Evolutionary conservation across 805 yeast genomes (phyloP), one percentile per base, ranked within the genome.

Genomic region (Yamadazyma olivae): DNA sequence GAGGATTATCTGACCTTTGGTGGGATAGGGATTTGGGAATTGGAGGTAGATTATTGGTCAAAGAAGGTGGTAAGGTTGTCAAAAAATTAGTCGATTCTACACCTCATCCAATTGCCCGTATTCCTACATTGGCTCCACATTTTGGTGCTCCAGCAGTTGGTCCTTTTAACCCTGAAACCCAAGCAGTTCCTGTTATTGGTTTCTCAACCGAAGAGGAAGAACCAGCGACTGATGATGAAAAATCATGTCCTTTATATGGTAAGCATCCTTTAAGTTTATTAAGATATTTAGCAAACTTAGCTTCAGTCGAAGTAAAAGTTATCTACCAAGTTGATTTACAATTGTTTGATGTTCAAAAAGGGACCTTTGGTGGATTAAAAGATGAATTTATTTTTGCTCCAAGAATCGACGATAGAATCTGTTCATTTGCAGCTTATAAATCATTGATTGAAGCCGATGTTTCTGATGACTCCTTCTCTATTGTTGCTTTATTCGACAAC

Each of bases 341-440:
- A 53, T 61, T 87, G 39, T 88, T 74, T 54, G 95, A 87, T 54
- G 81, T 83, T 19, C 95, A 87, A 62, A 81, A 77, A 50, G 93
- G 93, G 33, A 59, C 77, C 9, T 61, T 82, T 43, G 95, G 93
- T 40, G 95, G 96, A 4, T 64, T 88, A 44, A 76, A 77, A 47
- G 70, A 76, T 44, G 95, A 87, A 13, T 44, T 44, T 58, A 56
- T 87, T 37, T 83, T 75, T 59, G 83, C 87, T 6, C 95, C 95
- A 31, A 76, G 96, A 54, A 67, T 87, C 33, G 96, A 87, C 56
- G 95, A 87, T 62, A 76, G 93, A 62, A 71, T 85, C 43, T 85
- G 91, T 59, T 78, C 90, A 2, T 87, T 68, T 55, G 75, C 91
- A 15, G 93, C 91, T 15, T 55, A 83, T 37, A 56, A 67, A 36